These are phyloP conservation scores for Solanum chacoense DNA, from an alignment of 305 asterid species.

Conservation along the genomic window DNA sequence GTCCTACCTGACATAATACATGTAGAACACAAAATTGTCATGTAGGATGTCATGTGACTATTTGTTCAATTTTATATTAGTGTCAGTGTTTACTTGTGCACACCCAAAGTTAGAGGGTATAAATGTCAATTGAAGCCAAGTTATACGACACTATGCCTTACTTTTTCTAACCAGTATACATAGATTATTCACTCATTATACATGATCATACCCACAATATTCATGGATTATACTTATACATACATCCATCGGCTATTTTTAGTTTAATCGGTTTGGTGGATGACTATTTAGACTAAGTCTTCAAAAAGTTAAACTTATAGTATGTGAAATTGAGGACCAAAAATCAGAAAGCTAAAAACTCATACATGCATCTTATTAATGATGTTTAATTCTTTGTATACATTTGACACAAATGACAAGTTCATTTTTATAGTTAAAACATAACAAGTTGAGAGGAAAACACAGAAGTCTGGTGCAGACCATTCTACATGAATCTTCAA, in stretches of 20 bases:
- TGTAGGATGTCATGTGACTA: neutral
- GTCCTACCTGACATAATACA: neutral
- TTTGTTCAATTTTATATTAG: neutral
- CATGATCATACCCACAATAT: neutral
- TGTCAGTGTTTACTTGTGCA: neutral
- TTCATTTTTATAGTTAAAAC: neutral
- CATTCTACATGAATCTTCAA: neutral
- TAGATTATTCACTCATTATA: neutral
- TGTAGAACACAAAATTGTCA: neutral
- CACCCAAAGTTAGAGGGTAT: neutral
- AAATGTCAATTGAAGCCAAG: neutral
- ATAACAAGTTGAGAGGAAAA: neutral
- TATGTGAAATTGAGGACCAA: neutral
- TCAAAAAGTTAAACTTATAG: neutral
- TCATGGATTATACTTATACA: neutral
- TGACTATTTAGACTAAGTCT: neutral
- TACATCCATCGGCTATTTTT: neutral
- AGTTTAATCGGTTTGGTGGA: neutral
- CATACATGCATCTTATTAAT: neutral
- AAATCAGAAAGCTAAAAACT: neutral
- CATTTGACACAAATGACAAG: neutral
- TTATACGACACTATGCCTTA: neutral
- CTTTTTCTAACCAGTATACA: neutral
- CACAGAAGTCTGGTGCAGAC: neutral
- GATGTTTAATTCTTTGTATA: neutral